A percentile compares a stretch with the other conserved stretches of the same genome.
phyloP scores from a whole-genome alignment of 345 rosid species.

The Sonneratia alba region DNA sequence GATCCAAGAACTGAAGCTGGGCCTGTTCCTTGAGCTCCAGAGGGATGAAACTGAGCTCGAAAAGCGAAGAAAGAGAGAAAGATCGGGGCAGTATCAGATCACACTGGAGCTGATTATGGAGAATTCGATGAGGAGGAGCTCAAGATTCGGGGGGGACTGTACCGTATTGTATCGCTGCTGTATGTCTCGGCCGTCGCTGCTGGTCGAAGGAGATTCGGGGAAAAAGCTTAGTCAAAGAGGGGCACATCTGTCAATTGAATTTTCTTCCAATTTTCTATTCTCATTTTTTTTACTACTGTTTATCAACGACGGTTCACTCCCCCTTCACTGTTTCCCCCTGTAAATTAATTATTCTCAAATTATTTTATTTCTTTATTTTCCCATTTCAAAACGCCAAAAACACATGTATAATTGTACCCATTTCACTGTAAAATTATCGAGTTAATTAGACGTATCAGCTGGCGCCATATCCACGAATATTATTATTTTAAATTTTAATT shows the following conservation, averaged over 20 bases:
- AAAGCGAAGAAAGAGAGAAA: not conserved
- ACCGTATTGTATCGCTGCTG: not conserved
- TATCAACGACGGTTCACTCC: not conserved
- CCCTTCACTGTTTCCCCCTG: not conserved
- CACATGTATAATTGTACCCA: not conserved
- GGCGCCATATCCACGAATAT: no score
- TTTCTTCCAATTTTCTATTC: not conserved
- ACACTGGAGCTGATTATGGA: not conserved
- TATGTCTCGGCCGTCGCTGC: not conserved
- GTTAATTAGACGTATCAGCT: no score
- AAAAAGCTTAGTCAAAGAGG: conserved; percentile 10
- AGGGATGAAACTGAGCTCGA: not conserved
- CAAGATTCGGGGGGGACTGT: not conserved
- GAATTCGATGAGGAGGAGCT: not conserved
- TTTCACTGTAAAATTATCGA: not conserved
- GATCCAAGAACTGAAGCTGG: conserved; percentile 1
- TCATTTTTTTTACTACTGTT: not conserved
- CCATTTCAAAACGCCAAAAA: no score
- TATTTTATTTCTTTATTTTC: not conserved
- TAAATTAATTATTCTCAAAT: not conserved
- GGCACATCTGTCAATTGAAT: not conserved
- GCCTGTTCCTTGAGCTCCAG: not conserved
- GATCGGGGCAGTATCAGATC: not conserved
- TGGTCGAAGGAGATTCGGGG: not conserved
- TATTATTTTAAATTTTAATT: no score